Evolutionary conservation across 2,329 filamentous ascomycete genomes (phyloP).

Genomic region (Paraphaeosphaeria sporulosa): DNA sequence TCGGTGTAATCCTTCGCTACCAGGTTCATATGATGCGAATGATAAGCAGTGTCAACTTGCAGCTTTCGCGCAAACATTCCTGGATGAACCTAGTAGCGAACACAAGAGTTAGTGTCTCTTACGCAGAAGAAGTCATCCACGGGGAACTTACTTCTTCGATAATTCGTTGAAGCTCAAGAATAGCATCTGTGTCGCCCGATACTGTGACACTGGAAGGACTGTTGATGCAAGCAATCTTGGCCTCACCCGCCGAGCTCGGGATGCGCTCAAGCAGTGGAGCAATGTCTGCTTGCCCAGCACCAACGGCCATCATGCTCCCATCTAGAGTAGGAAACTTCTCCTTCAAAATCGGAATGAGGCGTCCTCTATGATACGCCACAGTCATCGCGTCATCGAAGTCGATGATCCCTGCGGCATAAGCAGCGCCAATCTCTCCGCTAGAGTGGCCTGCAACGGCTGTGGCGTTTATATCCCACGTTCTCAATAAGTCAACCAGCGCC

Average conservation of each 20-base stretch:
- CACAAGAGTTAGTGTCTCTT: neutral
- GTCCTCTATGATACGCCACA: conserved; percentile 37
- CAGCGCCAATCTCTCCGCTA: conserved; percentile 41
- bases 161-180: conserved; percentile 42
- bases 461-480: conserved; percentile 34
- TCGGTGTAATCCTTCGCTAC: conserved; percentile 34
- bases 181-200: conserved; percentile 54
- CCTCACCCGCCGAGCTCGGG: conserved; percentile 13
- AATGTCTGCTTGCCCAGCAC: conserved; percentile 23
- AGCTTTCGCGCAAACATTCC: conserved; percentile 51
- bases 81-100: conserved; percentile 8
- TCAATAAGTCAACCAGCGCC: conserved; percentile 34
- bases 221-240: conserved; percentile 47
- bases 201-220: conserved; percentile 53
- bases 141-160: conserved; percentile 41
- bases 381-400: conserved; percentile 30
- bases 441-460: conserved; percentile 39
- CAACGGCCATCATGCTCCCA: conserved; percentile 35
- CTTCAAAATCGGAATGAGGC: conserved; percentile 30
- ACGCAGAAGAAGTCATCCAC: neutral
- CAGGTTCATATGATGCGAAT: conserved; percentile 40
- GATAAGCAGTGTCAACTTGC: conserved; percentile 56
- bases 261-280: conserved; percentile 24
- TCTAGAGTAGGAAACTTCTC: conserved; percentile 25
- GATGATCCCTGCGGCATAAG: conserved; percentile 35